Base-by-base conservation (phyloP, 768 basidiomycete genomes). In the Hygrophoropsis aurantiaca region DNA sequence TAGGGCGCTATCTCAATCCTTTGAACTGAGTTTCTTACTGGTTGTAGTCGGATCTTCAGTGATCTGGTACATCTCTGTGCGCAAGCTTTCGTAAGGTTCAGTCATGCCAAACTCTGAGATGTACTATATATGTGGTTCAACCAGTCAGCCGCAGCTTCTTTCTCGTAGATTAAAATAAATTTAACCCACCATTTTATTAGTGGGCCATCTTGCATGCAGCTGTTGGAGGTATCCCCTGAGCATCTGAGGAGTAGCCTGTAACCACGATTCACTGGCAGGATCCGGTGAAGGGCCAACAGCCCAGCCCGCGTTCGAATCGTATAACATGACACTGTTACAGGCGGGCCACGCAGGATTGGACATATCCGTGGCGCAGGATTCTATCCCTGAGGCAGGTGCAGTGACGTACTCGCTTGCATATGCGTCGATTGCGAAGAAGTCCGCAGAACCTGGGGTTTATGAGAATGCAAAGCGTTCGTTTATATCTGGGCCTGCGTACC, bases 401-500 rank as follows among this genome's bases (percentile, higher is more conserved):
- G 66, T 49, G 26, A 75, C 55, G 52, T 55, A 76, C 27, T 66
- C 67, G 1, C 68, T 69, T 11, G 73, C 65, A 39, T 78, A 78
- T 1, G 74, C 61, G 45, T 79, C 78, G 19, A 76, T 78, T 11
- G 77, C 78, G 50, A 71, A 79, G 54, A 79, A 81, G 52, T 81
- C 78, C 5, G 76, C 76, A 2, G 74, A 70, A 6, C 77, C 74
- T 74, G 41, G 35, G 25, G 25, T 24, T 20, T 15, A 42, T 19
- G 5, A 45, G 20, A 15, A 42, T n/a, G 10, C n/a, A 26, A 16
- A 27, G 49, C 40, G 23, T 4, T 9, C 9, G n/a, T n/a, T n/a
- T n/a, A n/a, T n/a, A n/a, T 41, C 8, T 16, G 42, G 18, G 10
- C 26, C 7, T 45, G 58, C 54, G 24, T 37, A 61, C 75, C 76